Base-by-base conservation (phyloP, 768 basidiomycete genomes). In the Tulasnella sp. region DNA sequence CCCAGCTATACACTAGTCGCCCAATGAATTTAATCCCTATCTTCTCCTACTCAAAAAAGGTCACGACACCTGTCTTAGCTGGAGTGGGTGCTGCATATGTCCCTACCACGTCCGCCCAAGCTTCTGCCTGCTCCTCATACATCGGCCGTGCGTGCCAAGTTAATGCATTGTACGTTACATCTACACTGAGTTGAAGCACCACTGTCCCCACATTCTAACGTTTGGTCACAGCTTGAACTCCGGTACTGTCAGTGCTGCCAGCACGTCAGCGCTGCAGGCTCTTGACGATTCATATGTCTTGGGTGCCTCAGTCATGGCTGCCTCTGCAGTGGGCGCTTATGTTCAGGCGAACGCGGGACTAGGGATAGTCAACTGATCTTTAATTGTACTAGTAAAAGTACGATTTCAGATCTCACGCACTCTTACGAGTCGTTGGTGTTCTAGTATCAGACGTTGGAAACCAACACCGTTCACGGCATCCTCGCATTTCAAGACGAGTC, bases 301-400 rank as follows among this genome's bases (percentile, higher is more conserved):
- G 12, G 25, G 55, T 1, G 43, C 43, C 25, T 46, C 42, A 46
- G 42, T 45, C 17, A 43, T 57, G 55, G 25, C 55, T 1, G 42
- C 55, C 25, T 45, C 42, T 57, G 55, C 55, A 21, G 42, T 45
- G 8, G 55, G 42, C 15, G 25, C 55, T 7, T 45, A 57, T 45
- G 55, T 57, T 21, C 55, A 57, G n/a, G 55, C 55, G 29, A 57
- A 57, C 24, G 55, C 55, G 4, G 55, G 55, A 2, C 34, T 55
- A 7, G 53, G 53, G 1, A 55, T 42, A 27, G 4, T 55, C 53
- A 55, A 55, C 30, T 55, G 45, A 31, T 43, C 19, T 19, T 12
- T 12, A 43, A n/a, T n/a, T n/a, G n/a, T n/a, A n/a, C n/a, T n/a
- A n/a, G n/a, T n/a, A n/a, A n/a, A n/a, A n/a, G n/a, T n/a, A n/a